Evolutionary conservation across 371 early-diverging fungal genomes (phyloP).

Genomic region (Mortierella sp.): DNA sequence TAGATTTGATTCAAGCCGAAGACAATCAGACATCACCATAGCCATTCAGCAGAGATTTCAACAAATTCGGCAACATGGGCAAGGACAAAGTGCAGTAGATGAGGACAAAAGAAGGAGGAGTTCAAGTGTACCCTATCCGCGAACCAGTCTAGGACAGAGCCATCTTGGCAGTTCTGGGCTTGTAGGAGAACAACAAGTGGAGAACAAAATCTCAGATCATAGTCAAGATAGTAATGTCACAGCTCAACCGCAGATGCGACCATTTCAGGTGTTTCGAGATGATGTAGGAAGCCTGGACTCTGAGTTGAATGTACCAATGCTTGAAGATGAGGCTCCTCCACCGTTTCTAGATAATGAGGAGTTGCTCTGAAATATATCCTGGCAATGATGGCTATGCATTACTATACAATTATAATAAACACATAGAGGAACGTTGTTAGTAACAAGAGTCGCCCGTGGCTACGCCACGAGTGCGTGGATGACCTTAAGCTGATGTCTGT

Average conservation of each 20-base stretch:
- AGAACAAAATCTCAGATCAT: background rate
- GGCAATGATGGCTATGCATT: no score
- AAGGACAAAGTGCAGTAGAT: background rate
- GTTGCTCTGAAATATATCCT: background rate
- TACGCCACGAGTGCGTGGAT: no score
- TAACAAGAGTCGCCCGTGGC: no score
- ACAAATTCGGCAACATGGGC: slow-evolving; percentile 9
- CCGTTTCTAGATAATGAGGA: slow-evolving; percentile 17
- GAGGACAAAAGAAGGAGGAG: background rate
- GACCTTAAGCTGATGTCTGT: no score
- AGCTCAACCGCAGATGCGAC: background rate
- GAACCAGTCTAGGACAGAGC: slow-evolving; percentile 6
- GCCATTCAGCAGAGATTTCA: slow-evolving; percentile 20
- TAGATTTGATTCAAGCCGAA: slow-evolving; percentile 14
- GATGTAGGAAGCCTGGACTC: slow-evolving; percentile 6
- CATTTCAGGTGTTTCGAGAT: slow-evolving; percentile 18
- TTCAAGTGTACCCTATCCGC: background rate
- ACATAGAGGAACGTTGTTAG: no score
- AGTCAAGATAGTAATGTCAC: background rate
- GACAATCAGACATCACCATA: slow-evolving; percentile 28
- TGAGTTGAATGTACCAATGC: slow-evolving; percentile 26
- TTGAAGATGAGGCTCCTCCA: slow-evolving; percentile 34
- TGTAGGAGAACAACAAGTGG: background rate
- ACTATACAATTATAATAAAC: no score
- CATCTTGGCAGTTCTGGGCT: background rate